Percentiles rank a stretch among this genome's conserved stretches.
Conservation (phyloP, 139 green algal genomes). For the Chlorella sp. region DNA sequence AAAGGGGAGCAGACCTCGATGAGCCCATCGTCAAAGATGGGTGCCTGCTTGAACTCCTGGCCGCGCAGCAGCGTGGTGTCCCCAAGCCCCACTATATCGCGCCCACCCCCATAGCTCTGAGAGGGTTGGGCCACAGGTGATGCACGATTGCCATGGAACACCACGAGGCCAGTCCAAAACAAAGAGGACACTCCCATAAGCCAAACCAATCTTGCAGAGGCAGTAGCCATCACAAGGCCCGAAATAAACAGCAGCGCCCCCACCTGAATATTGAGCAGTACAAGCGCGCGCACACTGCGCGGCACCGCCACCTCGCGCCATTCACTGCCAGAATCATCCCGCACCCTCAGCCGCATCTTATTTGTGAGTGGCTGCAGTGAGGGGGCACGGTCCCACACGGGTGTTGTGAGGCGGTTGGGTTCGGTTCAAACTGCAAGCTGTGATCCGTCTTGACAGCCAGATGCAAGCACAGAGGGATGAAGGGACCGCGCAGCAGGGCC, state of each 20-base stretch:
- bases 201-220: background rate
- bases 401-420: too few species aligned
- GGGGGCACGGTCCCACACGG: background rate
- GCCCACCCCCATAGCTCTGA: constrained; percentile 83
- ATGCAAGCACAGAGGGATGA: too few species aligned
- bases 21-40: constrained; percentile 76
- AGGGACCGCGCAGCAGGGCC: too few species aligned
- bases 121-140: too few species aligned
- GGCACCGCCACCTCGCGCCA: constrained; percentile 68
- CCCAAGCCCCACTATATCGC: constrained; percentile 82
- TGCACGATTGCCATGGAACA: too few species aligned
- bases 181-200: too few species aligned
- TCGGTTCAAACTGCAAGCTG: too few species aligned
- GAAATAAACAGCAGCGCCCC: constrained; percentile 59
- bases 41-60: constrained; percentile 36
- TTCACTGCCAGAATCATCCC: background rate
- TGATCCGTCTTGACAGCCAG: too few species aligned
- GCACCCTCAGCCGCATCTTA: constrained; percentile 54
- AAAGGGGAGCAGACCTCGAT: constrained; percentile 67
- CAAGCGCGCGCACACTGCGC: constrained; percentile 68
- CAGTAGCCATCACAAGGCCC: background rate
- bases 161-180: background rate
- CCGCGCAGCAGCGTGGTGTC: constrained; percentile 22
- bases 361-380: constrained; percentile 49
- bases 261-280: constrained; percentile 81